These are phyloP conservation scores for Kuraishia hungarica DNA, from an alignment of 805 yeast genomes.

Conservation along the genomic window DNA sequence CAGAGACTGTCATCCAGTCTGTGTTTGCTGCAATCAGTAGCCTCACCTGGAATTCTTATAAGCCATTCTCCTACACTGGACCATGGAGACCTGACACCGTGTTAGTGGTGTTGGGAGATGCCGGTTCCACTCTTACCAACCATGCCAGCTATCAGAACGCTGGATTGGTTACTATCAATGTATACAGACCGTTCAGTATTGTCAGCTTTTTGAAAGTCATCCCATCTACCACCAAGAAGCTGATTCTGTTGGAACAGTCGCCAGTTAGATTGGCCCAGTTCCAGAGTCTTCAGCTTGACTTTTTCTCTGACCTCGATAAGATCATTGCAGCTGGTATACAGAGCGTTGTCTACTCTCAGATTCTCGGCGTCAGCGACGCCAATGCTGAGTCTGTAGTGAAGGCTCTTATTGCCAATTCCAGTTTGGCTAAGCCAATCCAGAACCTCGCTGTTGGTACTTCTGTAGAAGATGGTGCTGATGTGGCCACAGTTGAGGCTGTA, in stretches of 20 bases:
- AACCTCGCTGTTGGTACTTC: conserved; percentile 50
- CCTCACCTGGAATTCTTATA: conserved; percentile 19
- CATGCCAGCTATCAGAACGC: conserved; percentile 20
- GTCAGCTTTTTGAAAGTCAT: conserved; percentile 37
- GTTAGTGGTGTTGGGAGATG: conserved; percentile 57
- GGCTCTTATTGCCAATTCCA: conserved; percentile 43
- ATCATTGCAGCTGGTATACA: conserved; percentile 39
- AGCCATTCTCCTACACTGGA: conserved; percentile 35
- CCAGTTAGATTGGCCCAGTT: conserved; percentile 22
- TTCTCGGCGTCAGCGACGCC: conserved; percentile 30
- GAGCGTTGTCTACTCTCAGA: conserved; percentile 50
- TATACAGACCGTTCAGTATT: conserved; percentile 67
- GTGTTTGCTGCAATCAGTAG: conserved; percentile 23
- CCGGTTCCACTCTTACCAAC: conserved; percentile 31
- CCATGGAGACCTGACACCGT: conserved; percentile 35
- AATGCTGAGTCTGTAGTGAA: conserved; percentile 35
- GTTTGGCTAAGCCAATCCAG: conserved; percentile 48
- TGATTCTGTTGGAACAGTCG: conserved; percentile 65
- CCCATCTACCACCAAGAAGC: conserved; percentile 44
- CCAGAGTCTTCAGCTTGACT: conserved; percentile 54
- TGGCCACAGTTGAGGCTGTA: conserved; percentile 25
- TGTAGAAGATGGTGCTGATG: conserved; percentile 16
- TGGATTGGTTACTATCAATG: conserved; percentile 48
- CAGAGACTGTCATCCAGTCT: conserved; percentile 20
- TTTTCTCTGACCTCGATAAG: conserved; percentile 48